Percentiles rank a stretch among this genome's conserved stretches.
These are phyloP conservation scores for Colletotrichum eleusines DNA, from an alignment of 2,329 filamentous ascomycete species.

Conservation along the genomic window DNA sequence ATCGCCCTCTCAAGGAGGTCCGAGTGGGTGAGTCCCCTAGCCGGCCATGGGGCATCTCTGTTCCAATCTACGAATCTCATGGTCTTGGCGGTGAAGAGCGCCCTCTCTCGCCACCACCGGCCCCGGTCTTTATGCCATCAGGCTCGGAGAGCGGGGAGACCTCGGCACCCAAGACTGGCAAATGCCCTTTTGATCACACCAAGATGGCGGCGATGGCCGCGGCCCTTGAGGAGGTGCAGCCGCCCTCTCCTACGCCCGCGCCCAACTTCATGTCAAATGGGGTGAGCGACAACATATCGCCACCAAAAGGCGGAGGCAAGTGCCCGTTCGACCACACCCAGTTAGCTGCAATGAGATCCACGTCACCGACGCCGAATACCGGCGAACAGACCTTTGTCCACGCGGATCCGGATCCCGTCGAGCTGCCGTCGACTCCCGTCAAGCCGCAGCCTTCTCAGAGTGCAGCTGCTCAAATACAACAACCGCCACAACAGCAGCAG, in stretches of 20 bases:
- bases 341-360: constrained; percentile 51
- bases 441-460: constrained; percentile 43
- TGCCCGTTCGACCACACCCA: constrained; percentile 71
- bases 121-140: constrained; percentile 65
- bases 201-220: constrained; percentile 55
- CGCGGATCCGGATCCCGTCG: constrained; percentile 28
- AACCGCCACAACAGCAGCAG: constrained; percentile 62
- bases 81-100: constrained; percentile 53
- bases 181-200: constrained; percentile 70
- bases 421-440: constrained; percentile 43
- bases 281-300: constrained; percentile 43
- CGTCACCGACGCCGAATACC: constrained; percentile 32
- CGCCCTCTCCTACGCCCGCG: constrained; percentile 68
- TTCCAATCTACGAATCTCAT: constrained; percentile 70
- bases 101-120: constrained; percentile 68
- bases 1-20: constrained; percentile 87
- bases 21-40: constrained; percentile 95
- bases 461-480: constrained; percentile 50
- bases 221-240: constrained; percentile 43
- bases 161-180: constrained; percentile 53
- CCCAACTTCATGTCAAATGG: constrained; percentile 63
- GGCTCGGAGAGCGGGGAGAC: constrained; percentile 44
- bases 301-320: constrained; percentile 55
- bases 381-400: constrained; percentile 36
- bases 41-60: constrained; percentile 90